Evolutionary conservation across 495 filamentous ascomycete genomes (phyloP), one percentile per base, ranked within the genome.

Genomic region (Podospora fimiseda): DNA sequence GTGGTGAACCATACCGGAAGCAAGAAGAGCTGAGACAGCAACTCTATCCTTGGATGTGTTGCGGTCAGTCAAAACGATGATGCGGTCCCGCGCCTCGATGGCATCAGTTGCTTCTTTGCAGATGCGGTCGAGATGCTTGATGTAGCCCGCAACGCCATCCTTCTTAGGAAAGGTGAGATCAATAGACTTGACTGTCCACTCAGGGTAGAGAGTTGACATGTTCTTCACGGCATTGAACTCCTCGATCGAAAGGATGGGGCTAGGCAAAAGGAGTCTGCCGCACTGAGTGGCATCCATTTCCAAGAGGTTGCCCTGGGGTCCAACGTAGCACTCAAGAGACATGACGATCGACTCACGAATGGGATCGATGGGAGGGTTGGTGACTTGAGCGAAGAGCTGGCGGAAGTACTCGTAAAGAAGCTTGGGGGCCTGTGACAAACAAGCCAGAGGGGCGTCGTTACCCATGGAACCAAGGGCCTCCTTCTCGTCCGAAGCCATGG

Each of bases 391-490:
- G 67, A 99, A 99, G 24, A 99, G 85, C 74, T 99, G 89, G 24
- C 94, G 85, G 85, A 97, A 99, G 71, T 99, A 99, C 69, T 99
- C 93, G 66, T 89, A 95, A 38, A 97, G 81, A 50, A 97, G 77
- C 60, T 92, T 89, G 50, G 93, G 92, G 50, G 93, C 87, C 44
- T 84, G 80, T 23, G 93, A 86, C 57, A 99, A 79, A 69, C 91
- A 96, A 22, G 93, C 93, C 59, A 99, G 73, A 14, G 93, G 93
- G 37, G 90, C 89, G 77, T 99, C 93, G 67, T 99, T 99, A 60
- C 93, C 93, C 93, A 99, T 99, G 50, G 93, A 99, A 30, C 93
- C 93, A 22, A 99, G 80, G n/a, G 93, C 94, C 71, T 99, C 93
- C 74, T 99, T 99, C 43, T 95, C 95, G 59, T 99, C 93, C 22